A percentile compares a stretch with the other conserved stretches of the same genome.
Evolutionary conservation across 148 eudicot species (phyloP).

Genomic region (Amaranthus cruentus): DNA sequence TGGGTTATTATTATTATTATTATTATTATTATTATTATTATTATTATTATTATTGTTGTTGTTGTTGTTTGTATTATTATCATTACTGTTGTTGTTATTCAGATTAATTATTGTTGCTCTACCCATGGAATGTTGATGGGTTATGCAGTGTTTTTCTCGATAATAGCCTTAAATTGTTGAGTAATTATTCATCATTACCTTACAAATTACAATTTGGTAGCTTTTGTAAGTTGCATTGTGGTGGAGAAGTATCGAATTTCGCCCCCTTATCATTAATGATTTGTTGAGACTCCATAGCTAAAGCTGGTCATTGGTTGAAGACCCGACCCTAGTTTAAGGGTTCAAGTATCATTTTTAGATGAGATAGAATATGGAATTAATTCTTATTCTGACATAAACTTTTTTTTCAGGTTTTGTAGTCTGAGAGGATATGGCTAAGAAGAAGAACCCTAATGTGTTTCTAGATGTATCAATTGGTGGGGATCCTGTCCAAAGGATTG

Average conservation of each 20-base stretch:
- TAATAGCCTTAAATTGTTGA: neutral
- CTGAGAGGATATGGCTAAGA: conserved; percentile 46
- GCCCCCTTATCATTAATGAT: neutral
- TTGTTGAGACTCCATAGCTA: neutral
- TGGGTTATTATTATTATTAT: too few species aligned
- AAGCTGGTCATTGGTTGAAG: too few species aligned
- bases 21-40: too few species aligned
- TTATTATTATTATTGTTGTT: too few species aligned
- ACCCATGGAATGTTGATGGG: too few species aligned
- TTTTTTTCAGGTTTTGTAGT: conserved; percentile 17
- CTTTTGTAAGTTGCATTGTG: neutral
- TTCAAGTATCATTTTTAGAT: neutral
- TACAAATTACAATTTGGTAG: neutral
- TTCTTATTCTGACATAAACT: neutral
- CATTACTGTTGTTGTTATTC: too few species aligned
- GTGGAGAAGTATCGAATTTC: neutral
- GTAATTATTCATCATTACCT: neutral
- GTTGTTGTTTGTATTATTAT: too few species aligned
- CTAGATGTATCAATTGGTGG: conserved; percentile 77
- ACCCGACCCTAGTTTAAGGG: too few species aligned
- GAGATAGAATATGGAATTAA: conserved; percentile 10
- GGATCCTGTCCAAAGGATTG: conserved; percentile 51
- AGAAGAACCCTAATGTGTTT: conserved; percentile 79
- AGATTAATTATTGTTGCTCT: too few species aligned
- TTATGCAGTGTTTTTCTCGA: too few species aligned